These are phyloP conservation scores for Gossypium davidsonii DNA, from an alignment of 441 rosid genomes.

Conservation along the genomic window DNA sequence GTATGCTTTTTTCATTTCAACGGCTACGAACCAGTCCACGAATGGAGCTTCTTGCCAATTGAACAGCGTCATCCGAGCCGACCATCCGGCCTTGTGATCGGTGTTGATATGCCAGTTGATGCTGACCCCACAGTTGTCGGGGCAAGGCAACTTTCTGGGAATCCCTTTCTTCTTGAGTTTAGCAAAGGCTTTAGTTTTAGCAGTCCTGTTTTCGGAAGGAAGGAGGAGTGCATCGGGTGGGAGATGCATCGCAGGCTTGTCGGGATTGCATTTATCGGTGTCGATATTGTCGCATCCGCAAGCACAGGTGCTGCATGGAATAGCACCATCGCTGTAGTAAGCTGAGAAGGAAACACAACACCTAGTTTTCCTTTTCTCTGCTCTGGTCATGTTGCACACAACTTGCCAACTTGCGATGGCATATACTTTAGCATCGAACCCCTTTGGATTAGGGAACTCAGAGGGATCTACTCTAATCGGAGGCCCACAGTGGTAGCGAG, in stretches of 20 bases:
- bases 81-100: slow-evolving; percentile 64
- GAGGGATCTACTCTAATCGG: slow-evolving; percentile 63
- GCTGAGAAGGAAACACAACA: slow-evolving; percentile 93
- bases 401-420: slow-evolving; percentile 82
- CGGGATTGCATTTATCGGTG: slow-evolving; percentile 39
- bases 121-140: slow-evolving; percentile 82
- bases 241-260: slow-evolving; percentile 44
- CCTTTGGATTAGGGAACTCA: slow-evolving; percentile 63
- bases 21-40: slow-evolving; percentile 68
- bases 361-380: slow-evolving; percentile 42
- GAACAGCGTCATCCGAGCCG: slow-evolving; percentile 63
- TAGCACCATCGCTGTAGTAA: slow-evolving; percentile 63
- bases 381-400: slow-evolving; percentile 61
- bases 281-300: slow-evolving; percentile 59
- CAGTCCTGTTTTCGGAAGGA: slow-evolving; percentile 62
- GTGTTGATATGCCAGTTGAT: slow-evolving; percentile 82
- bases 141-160: slow-evolving; percentile 68
- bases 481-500: slow-evolving; percentile 59
- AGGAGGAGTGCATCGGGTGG: slow-evolving; percentile 70
- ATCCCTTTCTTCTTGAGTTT: slow-evolving; percentile 31
- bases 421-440: slow-evolving; percentile 40
- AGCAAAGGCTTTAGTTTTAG: slow-evolving; percentile 72
- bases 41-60: slow-evolving; percentile 57
- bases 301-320: slow-evolving; percentile 84
- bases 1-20: slow-evolving; percentile 51